Conservation (phyloP, 179 eudicot genomes). For the Gypsophila paniculata region DNA sequence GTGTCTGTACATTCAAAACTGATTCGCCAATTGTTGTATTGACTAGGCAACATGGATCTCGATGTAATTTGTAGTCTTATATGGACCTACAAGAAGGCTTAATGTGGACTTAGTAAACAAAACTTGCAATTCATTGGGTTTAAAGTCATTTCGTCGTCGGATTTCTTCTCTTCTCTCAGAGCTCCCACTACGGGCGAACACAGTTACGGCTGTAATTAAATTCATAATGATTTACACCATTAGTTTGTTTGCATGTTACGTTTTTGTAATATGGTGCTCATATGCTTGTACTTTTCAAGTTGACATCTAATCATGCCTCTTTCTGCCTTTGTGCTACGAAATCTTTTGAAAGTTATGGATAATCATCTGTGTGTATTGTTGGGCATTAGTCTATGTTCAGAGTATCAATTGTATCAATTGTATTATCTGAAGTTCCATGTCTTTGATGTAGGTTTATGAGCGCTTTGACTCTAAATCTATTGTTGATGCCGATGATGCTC, state of each 20-base stretch:
- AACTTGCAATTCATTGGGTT: background rate
- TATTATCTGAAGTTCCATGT: background rate
- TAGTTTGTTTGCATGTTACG: background rate
- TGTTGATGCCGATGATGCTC: conserved; percentile 70
- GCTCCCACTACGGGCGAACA: background rate
- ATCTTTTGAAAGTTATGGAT: background rate
- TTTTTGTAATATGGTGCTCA: background rate
- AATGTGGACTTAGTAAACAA: background rate
- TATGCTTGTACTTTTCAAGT: background rate
- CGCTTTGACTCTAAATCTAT: conserved; percentile 69
- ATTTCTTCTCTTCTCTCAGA: background rate
- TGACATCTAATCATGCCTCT: background rate
- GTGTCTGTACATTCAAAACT: background rate
- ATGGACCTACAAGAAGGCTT: background rate
- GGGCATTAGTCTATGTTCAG: background rate
- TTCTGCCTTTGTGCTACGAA: background rate
- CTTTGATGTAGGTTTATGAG: conserved; percentile 62
- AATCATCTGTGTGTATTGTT: background rate
- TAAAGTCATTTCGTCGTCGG: background rate
- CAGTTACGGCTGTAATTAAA: background rate
- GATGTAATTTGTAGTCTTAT: background rate
- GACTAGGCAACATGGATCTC: background rate
- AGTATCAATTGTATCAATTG: background rate
- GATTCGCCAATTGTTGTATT: background rate
- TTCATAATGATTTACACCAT: background rate